Evolutionary conservation across 2,329 filamentous ascomycete species (phyloP), one percentile per base, ranked within the genome.

Genomic region (Tricladium varicosporioides): DNA sequence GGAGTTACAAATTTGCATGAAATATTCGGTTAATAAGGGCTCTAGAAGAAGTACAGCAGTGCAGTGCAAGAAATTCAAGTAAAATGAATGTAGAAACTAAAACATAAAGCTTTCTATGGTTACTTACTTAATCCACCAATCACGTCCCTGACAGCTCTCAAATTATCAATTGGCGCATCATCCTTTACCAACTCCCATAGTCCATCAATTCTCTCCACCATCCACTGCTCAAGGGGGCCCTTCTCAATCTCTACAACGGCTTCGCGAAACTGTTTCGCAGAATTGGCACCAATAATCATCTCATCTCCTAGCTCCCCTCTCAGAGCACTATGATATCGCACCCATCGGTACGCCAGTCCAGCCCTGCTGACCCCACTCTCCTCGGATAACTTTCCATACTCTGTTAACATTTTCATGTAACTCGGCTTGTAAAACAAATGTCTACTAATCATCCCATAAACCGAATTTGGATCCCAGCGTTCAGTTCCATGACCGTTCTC

Each of bases 381-480:
- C 31, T 64, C 57, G 1, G 72, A 66, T 52, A 72, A 65, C 10
- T 54, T 51, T 11, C 58, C 67, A 67, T 67, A 72, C 14, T 66
- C 16, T 13, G 57, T 51, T 22, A 63, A 42, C 43, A 22, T 48
- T 27, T 57, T n/a, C 40, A 61, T 15, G 19, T 57, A 55, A 1
- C 74, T 74, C 78, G 56, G 79, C n/a, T 55, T 57, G 5, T 46
- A 45, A 33, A 56, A 66, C 51, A 63, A 47, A 40, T 46, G 22
- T n/a, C 19, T n/a, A 32, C 51, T 46, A 11, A 33, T 44, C 18
- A 18, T 5, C 36, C 16, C 36, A 18, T 10, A 19, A 8, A 15
- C 5, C 10, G 5, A 2, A 36, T 44, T 16, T 50, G 40, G 19
- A 5, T 75, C 69, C 32, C 80, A 79, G 64, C 83, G 83, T 59